Conservation (phyloP, 1,284 basidiomycete genomes). For the Xerocomus cyaneibrunnescens region DNA sequence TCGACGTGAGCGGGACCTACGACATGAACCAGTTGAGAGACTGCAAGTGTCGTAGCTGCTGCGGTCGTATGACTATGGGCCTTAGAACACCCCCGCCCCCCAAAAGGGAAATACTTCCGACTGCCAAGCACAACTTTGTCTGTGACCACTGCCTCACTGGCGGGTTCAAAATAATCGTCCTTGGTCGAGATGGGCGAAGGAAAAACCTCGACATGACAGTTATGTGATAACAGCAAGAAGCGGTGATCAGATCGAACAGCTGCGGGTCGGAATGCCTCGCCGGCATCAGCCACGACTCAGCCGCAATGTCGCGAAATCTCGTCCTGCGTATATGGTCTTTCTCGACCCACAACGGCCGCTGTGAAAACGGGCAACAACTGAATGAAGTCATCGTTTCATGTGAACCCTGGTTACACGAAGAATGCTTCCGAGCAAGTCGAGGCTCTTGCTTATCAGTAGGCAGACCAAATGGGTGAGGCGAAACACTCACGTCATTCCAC, state of each 20-base stretch:
- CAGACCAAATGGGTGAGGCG: background rate
- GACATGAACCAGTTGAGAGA: conserved; percentile 3
- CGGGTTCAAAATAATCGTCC: too few species aligned
- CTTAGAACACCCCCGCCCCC: background rate
- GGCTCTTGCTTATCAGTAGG: background rate
- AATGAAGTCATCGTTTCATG: background rate
- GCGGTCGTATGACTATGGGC: conserved; percentile 1
- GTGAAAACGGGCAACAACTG: background rate
- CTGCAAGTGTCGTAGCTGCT: background rate
- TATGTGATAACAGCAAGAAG: background rate
- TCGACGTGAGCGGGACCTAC: background rate
- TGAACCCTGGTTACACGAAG: too few species aligned
- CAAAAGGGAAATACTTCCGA: background rate
- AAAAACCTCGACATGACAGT: background rate
- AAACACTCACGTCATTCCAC: background rate
- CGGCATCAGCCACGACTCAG: background rate
- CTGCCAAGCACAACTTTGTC: background rate
- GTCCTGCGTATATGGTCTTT: background rate
- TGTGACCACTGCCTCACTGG: too few species aligned
- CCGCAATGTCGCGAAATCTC: background rate
- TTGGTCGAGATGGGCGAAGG: background rate
- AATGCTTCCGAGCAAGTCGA: background rate
- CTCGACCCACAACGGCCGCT: background rate
- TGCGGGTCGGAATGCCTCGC: background rate
- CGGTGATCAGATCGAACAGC: conserved; percentile 10